Percentiles rank a stretch among this genome's conserved stretches.
phyloP scores from a whole-genome alignment of 345 rosid species.

The Excoecaria cochinchinensis region DNA sequence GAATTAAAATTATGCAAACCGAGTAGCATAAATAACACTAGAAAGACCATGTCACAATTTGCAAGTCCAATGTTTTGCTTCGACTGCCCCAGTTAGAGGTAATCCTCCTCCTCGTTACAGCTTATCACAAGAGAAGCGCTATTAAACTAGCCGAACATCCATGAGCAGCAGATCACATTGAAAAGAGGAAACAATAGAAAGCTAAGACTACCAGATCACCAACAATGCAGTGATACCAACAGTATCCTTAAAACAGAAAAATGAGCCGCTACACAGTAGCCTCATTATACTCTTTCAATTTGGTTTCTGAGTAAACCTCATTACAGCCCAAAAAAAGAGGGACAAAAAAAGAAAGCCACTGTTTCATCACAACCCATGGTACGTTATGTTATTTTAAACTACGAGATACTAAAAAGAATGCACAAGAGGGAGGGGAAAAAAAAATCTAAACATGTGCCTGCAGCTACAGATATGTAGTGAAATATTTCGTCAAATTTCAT shows the following conservation, averaged over 20 bases:
- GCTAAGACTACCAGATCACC: not conserved
- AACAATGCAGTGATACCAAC: not conserved
- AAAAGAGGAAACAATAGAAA: not conserved
- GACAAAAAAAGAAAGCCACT: conserved; percentile 6
- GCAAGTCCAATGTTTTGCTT: not conserved
- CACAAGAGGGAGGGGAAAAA: not conserved
- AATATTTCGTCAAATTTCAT: conserved; percentile 9
- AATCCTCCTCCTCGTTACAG: conserved; percentile 2
- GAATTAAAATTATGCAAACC: not conserved
- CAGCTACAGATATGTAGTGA: conserved; percentile 12
- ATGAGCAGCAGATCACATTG: not conserved
- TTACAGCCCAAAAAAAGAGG: not conserved
- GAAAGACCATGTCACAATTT: not conserved
- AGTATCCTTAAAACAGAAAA: not conserved
- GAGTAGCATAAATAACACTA: not conserved
- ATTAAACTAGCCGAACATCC: not conserved
- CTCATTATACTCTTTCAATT: conserved; percentile 6
- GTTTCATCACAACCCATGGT: conserved; percentile 6
- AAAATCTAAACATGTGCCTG: not conserved
- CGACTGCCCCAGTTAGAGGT: not conserved
- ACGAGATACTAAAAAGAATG: conserved; percentile 5
- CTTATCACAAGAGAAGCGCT: not conserved
- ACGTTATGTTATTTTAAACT: conserved; percentile 10
- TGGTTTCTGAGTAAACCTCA: not conserved
- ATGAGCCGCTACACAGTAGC: not conserved